Base-by-base conservation (phyloP, 2,329 filamentous ascomycete genomes). In the Trichothecium roseum region DNA sequence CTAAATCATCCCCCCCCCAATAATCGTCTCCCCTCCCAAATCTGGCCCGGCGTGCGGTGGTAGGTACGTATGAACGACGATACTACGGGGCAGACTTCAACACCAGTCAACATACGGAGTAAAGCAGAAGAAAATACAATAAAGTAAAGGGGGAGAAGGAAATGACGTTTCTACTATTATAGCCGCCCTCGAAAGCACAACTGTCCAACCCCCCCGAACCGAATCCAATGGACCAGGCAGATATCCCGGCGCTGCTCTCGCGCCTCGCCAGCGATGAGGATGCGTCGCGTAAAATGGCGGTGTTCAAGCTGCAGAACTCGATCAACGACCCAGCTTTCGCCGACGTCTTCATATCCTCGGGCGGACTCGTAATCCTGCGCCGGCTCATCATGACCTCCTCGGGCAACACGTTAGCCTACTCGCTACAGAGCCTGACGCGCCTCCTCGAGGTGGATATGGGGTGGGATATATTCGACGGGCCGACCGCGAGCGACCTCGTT, bases 301-400 rank as follows among this genome's bases (percentile, higher is more conserved):
- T 93, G 41, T 98, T 98, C 74, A 95, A 95, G 65, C 77, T 98
- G 45, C 91, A 98, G 62, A 81, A 76, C 44, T 87, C 85, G 42
- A 94, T 98, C 60, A 89, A 88, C 55, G 91, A 98, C 61, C 89
- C 89, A 18, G 83, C 87, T 34, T 96, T 96, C 57, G 91, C 91
- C 51, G 91, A 96, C 57, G 79, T 93, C 48, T 98, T 98, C 64
- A 94, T 96, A 42, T 78, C 82, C 35, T 84, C 87, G 34, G 87
- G 87, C 38, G 91, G 91, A 4, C 69, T 96, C 44, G 71, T 78
- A 45, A 78, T 89, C 46, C 65, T 98, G 49, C 78, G 86, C 36
- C 78, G 84, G 38, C 69, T 96, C 36, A 86, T 91, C 43, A 78
- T 96, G 68, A 75, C 77, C 45, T 80, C 88, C 20, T 84, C 76